Conservation (phyloP, 192 early-diverging fungal genomes). For the Linnemannia exigua region DNA sequence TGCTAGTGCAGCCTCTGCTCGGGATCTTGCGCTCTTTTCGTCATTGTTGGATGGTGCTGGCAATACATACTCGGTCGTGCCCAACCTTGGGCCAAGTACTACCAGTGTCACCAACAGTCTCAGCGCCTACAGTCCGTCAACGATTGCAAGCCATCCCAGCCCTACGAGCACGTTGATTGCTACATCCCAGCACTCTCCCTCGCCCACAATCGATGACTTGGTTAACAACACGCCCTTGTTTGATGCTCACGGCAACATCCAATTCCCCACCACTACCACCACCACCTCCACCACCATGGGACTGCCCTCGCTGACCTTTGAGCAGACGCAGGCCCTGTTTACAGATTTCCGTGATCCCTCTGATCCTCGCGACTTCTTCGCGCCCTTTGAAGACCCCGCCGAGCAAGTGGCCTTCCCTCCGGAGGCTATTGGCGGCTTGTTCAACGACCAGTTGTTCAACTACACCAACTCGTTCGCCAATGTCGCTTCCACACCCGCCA, state of each 20-base stretch:
- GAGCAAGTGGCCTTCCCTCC: slow-evolving; percentile 1
- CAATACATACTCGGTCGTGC: slow-evolving; percentile 20
- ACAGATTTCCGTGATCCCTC: slow-evolving; percentile 54
- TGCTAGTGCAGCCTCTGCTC: slow-evolving; percentile 9
- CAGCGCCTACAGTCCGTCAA: neutral
- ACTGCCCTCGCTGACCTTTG: slow-evolving; percentile 31
- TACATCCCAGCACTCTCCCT: slow-evolving; percentile 28
- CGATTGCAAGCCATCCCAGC: slow-evolving; percentile 9
- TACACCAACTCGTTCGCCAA: slow-evolving; percentile 28
- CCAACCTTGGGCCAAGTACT: neutral
- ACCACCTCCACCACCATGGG: neutral
- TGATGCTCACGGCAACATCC: slow-evolving; percentile 8
- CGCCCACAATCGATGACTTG: slow-evolving; percentile 34
- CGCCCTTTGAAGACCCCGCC: slow-evolving; percentile 32
- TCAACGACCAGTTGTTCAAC: slow-evolving; percentile 43
- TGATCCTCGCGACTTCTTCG: slow-evolving; percentile 28
- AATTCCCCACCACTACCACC: slow-evolving; percentile 2
- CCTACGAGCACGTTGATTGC: slow-evolving; percentile 27
- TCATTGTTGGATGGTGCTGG: slow-evolving; percentile 43
- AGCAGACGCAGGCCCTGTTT: slow-evolving; percentile 47
- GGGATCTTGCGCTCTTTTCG: slow-evolving; percentile 42
- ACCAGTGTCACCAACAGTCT: neutral
- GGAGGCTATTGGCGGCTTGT: slow-evolving; percentile 22
- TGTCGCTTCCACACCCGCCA: slow-evolving; percentile 17
- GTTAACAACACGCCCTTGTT: slow-evolving; percentile 42